phyloP scores from a whole-genome alignment of 805 yeast genomes.

The Metschnikowia vanudenii region DNA sequence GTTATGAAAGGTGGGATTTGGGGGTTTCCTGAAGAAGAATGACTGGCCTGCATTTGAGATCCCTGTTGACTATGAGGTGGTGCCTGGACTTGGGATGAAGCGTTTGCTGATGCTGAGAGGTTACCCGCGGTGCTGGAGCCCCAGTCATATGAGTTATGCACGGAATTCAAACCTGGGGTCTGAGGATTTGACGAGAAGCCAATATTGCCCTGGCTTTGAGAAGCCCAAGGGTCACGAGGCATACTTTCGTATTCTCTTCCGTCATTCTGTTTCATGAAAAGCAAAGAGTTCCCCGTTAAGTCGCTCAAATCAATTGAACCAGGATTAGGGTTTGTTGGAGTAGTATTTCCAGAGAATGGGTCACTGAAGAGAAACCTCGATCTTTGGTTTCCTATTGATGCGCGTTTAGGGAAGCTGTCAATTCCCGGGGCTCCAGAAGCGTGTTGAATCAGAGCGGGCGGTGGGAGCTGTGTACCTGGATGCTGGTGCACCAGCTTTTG shows the following conservation, averaged over 20 bases:
- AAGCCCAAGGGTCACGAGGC: conserved; percentile 47
- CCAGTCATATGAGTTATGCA: conserved; percentile 19
- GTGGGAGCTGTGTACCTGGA: background rate
- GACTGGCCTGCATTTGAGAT: background rate
- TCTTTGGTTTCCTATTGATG: conserved; percentile 55
- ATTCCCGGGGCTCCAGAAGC: conserved; percentile 17
- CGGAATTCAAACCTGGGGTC: conserved; percentile 31
- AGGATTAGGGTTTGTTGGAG: conserved; percentile 18
- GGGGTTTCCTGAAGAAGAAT: conserved; percentile 3
- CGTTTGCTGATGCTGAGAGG: conserved; percentile 1
- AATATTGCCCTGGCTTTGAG: conserved; percentile 15
- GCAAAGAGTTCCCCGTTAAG: conserved; percentile 41
- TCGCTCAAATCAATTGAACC: conserved; percentile 35
- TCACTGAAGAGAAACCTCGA: conserved; percentile 72
- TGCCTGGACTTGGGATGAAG: conserved; percentile 10
- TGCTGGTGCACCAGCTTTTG: conserved; percentile 2
- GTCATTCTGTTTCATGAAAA: conserved; percentile 47
- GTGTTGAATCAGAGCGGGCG: conserved; percentile 9
- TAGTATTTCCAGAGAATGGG: conserved; percentile 39
- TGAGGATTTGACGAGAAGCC: conserved; percentile 36
- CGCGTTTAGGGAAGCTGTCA: conserved; percentile 46
- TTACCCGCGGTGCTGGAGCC: conserved; percentile 8
- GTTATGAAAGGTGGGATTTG: conserved; percentile 3
- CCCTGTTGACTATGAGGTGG: conserved; percentile 1
- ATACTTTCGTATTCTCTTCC: conserved; percentile 47